These are phyloP conservation scores for Juglanconis oblonga DNA, from an alignment of 2,329 filamentous ascomycete species.

Conservation along the genomic window DNA sequence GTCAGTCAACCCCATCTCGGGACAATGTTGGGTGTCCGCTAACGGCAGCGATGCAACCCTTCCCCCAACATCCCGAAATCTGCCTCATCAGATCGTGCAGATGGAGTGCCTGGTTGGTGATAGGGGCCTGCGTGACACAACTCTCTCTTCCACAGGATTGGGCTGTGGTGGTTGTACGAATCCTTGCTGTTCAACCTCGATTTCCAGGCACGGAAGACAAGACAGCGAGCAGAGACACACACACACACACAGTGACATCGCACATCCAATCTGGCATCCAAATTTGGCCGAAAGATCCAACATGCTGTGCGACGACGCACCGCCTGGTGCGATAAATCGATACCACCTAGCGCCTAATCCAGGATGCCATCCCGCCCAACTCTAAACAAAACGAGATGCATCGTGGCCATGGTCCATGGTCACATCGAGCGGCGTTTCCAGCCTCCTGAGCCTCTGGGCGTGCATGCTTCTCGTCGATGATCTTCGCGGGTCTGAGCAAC, in stretches of 20 bases:
- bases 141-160: neutral
- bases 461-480: neutral
- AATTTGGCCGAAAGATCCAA: slow-evolving; percentile 3
- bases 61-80: neutral
- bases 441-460: neutral
- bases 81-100: slow-evolving; percentile 5
- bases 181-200: neutral
- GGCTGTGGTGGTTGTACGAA: slow-evolving; percentile 13
- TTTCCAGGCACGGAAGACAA: neutral
- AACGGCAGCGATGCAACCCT: neutral
- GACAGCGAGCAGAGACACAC: neutral
- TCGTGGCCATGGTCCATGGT: neutral
- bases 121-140: neutral
- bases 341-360: slow-evolving; percentile 1
- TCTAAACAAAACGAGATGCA: slow-evolving; percentile 4
- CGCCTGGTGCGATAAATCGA: slow-evolving; percentile 5
- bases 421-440: slow-evolving; percentile 11
- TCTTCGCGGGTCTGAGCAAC: neutral
- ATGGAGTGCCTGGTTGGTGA: neutral
- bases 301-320: slow-evolving; percentile 10
- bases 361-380: slow-evolving; percentile 10
- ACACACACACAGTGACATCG: neutral
- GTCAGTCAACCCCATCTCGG: neutral
- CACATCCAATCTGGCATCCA: neutral
- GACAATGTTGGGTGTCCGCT: neutral